Evolutionary conservation across 176 grass and related monocot species (phyloP), one percentile per base, ranked within the genome.

Genomic region (Stipa capillata): DNA sequence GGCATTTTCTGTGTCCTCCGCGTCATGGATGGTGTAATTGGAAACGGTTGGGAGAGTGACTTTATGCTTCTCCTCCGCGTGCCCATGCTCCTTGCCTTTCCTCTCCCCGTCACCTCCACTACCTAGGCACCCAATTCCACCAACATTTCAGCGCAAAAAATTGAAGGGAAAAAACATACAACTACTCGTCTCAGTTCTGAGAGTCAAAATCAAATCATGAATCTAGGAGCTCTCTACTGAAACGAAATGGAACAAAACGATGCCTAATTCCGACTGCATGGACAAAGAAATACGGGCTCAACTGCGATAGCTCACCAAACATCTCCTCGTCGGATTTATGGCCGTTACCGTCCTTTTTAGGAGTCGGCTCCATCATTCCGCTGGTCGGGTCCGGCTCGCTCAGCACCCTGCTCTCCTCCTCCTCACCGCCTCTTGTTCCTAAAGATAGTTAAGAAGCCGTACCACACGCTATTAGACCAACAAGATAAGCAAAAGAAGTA

Each of bases 1-100:
- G 17, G 72, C 66, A 28, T 27, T 69, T 28, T 87, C 61, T n/a
- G 63, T n/a, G 70, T 90, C 83, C 31, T 84, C 87, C 15, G 81
- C 39, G 54, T 94, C 91, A 74, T 88, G 86, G 54, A 97, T 94
- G 43, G 91, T 92, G 75, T 94, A 94, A 85, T 97, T 97, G 42
- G 94, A 97, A 32, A 97, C 94, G 16, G 94, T 97, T 44, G 94
- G 94, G 35, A 93, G 94, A 20, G 94, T 93, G 59, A 97, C 72
- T 55, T 74, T 88, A 37, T 90, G 88, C 69, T 93, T 79, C 42
- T 85, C 70, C 28, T 54, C 80, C 64, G 33, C 50, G 34, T 44
- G 57, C 42, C 54, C 76, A 35, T 39, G 42, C 58, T 55, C 51
- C 50, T 61, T 37, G 29, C 68, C 51, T 11, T 65, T 29, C 36